A percentile compares a stretch with the other conserved stretches of the same genome.
These are phyloP conservation scores for Phytophthora fragariaefolia DNA, from an alignment of 352 stramenopile genomes.

Conservation along the genomic window DNA sequence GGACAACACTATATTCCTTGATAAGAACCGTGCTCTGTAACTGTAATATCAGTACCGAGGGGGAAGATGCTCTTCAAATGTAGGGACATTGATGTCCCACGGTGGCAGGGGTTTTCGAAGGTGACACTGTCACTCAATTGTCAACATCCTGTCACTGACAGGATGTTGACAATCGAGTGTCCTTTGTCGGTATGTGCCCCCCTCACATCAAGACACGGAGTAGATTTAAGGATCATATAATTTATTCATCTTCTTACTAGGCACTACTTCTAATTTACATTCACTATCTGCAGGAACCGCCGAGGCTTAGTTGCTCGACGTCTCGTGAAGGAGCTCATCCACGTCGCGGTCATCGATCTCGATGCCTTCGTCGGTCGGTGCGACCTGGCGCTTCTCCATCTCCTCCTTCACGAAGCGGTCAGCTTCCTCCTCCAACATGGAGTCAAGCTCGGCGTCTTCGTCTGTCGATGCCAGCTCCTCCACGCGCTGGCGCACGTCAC, in stretches of 20 bases:
- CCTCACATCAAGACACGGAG: too few relatives aligned
- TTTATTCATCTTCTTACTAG: conserved; percentile 33
- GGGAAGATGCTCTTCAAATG: too few relatives aligned
- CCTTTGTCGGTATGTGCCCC: too few relatives aligned
- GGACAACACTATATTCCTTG: background rate
- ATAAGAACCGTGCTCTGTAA: too few relatives aligned
- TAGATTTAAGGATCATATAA: too few relatives aligned
- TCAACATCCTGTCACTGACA: too few relatives aligned
- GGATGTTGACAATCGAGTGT: too few relatives aligned
- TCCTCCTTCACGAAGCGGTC: conserved; percentile 65
- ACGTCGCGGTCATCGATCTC: conserved; percentile 71
- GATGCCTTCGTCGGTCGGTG: conserved; percentile 29
- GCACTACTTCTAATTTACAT: conserved; percentile 33
- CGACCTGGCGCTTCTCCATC: conserved; percentile 36
- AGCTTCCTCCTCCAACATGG: conserved; percentile 70
- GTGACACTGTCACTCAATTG: too few relatives aligned
- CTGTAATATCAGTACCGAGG: too few relatives aligned
- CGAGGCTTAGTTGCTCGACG: conserved; percentile 16
- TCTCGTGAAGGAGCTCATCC: conserved; percentile 66
- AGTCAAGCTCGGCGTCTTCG: conserved; percentile 55
- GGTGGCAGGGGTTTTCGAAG: too few relatives aligned
- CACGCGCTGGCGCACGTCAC: conserved; percentile 66
- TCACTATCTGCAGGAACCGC: conserved; percentile 6
- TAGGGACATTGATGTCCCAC: too few relatives aligned
- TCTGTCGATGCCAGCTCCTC: conserved; percentile 27